Conservation (phyloP, 129 eudicot species). For the Lactuca saligna region DNA sequence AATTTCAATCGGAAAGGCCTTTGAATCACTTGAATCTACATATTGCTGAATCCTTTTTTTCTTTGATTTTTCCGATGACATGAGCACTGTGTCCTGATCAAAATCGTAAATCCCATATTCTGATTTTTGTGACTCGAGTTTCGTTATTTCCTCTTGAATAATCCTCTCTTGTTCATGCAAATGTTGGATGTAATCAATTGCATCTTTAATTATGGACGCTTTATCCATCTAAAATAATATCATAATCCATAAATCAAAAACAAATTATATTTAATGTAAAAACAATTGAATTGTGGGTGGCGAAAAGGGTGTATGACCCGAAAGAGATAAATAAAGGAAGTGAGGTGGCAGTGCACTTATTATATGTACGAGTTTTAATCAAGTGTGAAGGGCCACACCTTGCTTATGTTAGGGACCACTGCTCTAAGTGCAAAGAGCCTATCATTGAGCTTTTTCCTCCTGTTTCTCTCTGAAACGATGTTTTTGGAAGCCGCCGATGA, state of each 20-base stretch:
- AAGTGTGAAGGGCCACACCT: constrained; percentile 45
- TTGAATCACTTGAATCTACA: constrained; percentile 31
- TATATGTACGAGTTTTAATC: background rate
- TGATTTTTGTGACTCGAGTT: constrained; percentile 43
- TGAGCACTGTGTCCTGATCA: constrained; percentile 34
- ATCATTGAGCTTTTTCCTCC: constrained; percentile 86
- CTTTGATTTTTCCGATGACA: constrained; percentile 37
- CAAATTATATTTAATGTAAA: background rate
- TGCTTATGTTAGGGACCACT: constrained; percentile 87
- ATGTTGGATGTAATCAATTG: constrained; percentile 69
- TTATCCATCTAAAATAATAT: constrained; percentile 70
- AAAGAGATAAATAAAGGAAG: background rate
- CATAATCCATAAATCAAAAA: background rate
- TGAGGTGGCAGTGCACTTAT: constrained; percentile 18
- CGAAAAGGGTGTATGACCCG: background rate
- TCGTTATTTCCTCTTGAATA: constrained; percentile 53
- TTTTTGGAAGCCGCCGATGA: constrained; percentile 67
- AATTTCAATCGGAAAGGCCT: constrained; percentile 53
- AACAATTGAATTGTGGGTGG: background rate
- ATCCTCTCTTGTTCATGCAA: constrained; percentile 68
- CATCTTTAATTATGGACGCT: constrained; percentile 86
- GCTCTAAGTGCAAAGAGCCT: constrained; percentile 87
- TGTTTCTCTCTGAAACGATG: constrained; percentile 82
- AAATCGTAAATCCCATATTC: constrained; percentile 27
- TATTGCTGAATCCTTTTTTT: constrained; percentile 39